A percentile compares a stretch with the other conserved stretches of the same genome.
These are phyloP conservation scores for Grammothele lineata DNA, from an alignment of 768 basidiomycete genomes.

Conservation along the genomic window DNA sequence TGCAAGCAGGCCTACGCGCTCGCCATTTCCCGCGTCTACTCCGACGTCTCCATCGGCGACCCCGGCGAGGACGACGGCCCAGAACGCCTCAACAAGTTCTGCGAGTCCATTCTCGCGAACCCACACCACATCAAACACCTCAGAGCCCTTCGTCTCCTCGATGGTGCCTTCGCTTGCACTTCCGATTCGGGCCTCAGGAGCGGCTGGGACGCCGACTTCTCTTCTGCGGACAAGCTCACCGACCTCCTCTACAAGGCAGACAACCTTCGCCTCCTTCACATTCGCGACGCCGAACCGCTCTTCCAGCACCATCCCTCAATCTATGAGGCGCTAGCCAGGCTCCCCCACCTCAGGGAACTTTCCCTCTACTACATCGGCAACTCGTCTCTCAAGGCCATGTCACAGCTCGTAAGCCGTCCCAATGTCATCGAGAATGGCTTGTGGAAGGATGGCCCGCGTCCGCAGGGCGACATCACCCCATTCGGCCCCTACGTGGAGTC, in stretches of 20 bases:
- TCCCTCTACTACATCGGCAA: slow-evolving; percentile 20
- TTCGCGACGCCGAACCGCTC: slow-evolving; percentile 17
- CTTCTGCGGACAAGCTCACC: slow-evolving; percentile 14
- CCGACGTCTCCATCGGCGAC: slow-evolving; percentile 17
- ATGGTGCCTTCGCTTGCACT: slow-evolving; percentile 11
- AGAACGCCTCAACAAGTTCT: slow-evolving; percentile 13
- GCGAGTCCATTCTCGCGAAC: slow-evolving; percentile 14
- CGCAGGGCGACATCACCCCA: slow-evolving; percentile 15
- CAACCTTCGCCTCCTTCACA: slow-evolving; percentile 16
- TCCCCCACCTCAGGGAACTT: slow-evolving; percentile 16
- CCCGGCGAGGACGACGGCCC: slow-evolving; percentile 9
- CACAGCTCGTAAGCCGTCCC: slow-evolving; percentile 12
- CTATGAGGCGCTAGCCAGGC: slow-evolving; percentile 12
- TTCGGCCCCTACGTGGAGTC: slow-evolving; percentile 13
- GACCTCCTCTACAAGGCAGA: slow-evolving; percentile 9
- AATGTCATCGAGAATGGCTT: slow-evolving; percentile 15
- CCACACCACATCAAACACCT: slow-evolving; percentile 9
- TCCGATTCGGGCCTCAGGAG: slow-evolving; percentile 1
- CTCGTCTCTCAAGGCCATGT: slow-evolving; percentile 11
- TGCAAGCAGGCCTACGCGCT: slow-evolving; percentile 15
- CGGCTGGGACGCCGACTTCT: slow-evolving; percentile 15
- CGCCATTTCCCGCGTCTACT: slow-evolving; percentile 15
- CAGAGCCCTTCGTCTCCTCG: slow-evolving; percentile 16
- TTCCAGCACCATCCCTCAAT: slow-evolving; percentile 16
- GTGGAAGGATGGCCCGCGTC: slow-evolving; percentile 18